Conservation (phyloP, 768 basidiomycete genomes). For the Pleurotus djamor region DNA sequence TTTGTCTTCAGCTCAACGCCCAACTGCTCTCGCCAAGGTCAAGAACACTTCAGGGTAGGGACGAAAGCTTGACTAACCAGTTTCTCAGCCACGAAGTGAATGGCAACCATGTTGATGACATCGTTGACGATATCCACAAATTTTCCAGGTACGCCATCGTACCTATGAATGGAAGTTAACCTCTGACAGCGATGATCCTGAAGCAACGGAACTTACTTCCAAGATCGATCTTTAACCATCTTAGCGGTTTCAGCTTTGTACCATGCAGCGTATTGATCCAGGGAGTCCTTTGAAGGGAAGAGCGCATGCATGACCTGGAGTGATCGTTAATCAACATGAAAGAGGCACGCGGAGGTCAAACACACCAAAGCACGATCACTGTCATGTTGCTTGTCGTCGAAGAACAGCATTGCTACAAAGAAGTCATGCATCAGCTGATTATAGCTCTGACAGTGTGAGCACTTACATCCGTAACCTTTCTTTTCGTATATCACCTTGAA, state of each 20-base stretch:
- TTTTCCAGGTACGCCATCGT: constrained; percentile 27
- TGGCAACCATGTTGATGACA: constrained; percentile 41
- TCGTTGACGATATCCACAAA: constrained; percentile 47
- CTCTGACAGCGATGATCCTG: neutral
- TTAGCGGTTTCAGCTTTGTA: constrained; percentile 22
- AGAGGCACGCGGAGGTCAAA: neutral
- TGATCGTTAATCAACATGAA: neutral
- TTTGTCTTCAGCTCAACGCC: constrained; percentile 47
- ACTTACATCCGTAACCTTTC: constrained; percentile 31
- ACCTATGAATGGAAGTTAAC: constrained; percentile 9
- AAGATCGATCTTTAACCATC: constrained; percentile 26
- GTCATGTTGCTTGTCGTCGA: constrained; percentile 27
- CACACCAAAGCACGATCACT: constrained; percentile 13
- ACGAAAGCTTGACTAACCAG: constrained; percentile 21
- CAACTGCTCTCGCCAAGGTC: constrained; percentile 21
- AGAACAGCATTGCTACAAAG: constrained; percentile 25
- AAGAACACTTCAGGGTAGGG: neutral
- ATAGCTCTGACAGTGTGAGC: too few relatives aligned
- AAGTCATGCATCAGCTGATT: neutral
- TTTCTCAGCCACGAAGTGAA: constrained; percentile 37
- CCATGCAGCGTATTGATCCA: constrained; percentile 24
- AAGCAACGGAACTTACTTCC: neutral
- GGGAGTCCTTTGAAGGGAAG: constrained; percentile 28
- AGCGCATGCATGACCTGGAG: constrained; percentile 26
- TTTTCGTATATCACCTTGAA: constrained; percentile 38